phyloP scores from a whole-genome alignment of 305 asterid species.

The Fraxinus greggii region DNA sequence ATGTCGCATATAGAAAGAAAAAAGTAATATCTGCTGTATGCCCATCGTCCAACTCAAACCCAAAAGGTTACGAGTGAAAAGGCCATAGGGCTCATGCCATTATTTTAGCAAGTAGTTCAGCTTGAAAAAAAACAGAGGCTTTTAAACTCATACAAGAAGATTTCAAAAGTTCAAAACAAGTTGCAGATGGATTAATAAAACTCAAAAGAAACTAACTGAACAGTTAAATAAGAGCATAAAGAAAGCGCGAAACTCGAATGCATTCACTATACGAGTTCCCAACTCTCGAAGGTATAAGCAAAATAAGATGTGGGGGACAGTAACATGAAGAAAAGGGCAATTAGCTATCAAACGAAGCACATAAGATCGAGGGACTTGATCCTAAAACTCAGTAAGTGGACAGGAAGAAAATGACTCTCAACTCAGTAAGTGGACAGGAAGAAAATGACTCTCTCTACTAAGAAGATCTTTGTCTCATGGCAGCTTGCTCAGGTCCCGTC shows the following conservation, averaged over 20 bases:
- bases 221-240: background rate
- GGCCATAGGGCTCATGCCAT: background rate
- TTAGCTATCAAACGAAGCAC: background rate
- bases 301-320: background rate
- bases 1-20: background rate
- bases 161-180: background rate
- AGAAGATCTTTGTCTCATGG: too few relatives aligned
- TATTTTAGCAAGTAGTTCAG: background rate
- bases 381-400: background rate
- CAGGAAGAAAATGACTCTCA: too few relatives aligned
- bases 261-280: background rate
- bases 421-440: too few relatives aligned
- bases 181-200: background rate
- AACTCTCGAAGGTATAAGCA: background rate
- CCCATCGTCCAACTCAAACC: background rate
- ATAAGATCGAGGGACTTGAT: background rate
- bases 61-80: background rate
- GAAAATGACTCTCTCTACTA: too few relatives aligned
- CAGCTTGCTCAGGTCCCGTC: too few relatives aligned
- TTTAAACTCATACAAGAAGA: background rate
- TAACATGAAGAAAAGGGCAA: background rate
- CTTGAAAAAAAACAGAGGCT: background rate
- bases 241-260: background rate
- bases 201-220: background rate
- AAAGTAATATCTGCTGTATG: background rate